phyloP scores from a whole-genome alignment of 345 rosid genomes.

The Melastoma malabathricum region DNA sequence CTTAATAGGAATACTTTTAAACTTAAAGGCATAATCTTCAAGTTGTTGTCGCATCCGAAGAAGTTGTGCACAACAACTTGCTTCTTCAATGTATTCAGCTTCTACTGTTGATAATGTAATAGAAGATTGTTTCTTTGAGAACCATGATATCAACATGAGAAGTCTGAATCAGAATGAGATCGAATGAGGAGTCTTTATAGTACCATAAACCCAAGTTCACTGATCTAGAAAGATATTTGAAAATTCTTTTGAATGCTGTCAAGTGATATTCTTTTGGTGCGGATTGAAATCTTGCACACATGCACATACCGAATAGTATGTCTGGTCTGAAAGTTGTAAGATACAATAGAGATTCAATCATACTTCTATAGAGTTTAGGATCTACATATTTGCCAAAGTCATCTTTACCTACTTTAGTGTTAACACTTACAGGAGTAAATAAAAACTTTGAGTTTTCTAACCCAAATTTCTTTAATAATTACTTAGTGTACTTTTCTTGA shows the following conservation, averaged over 20 bases:
- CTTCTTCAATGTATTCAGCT: neutral
- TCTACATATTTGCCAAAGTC: neutral
- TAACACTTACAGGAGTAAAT: neutral
- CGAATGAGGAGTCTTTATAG: neutral
- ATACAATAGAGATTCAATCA: neutral
- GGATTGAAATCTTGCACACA: neutral
- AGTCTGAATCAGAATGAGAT: neutral
- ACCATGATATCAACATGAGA: conserved; percentile 1
- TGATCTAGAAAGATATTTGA: neutral
- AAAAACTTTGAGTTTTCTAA: neutral
- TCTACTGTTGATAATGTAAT: neutral
- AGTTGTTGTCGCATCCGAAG: neutral
- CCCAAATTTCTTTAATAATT: neutral
- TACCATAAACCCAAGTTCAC: neutral
- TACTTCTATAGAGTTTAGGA: neutral
- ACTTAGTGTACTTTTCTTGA: neutral
- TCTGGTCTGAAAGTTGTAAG: neutral
- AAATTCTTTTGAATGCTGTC: neutral
- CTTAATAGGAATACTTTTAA: neutral
- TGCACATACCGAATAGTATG: neutral
- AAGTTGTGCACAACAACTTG: too few relatives aligned
- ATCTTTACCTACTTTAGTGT: neutral
- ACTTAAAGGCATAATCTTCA: neutral
- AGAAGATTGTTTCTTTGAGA: neutral
- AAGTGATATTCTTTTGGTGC: neutral